Evolutionary conservation across 495 filamentous ascomycete genomes (phyloP).

Genomic region (Penicillium desertorum): DNA sequence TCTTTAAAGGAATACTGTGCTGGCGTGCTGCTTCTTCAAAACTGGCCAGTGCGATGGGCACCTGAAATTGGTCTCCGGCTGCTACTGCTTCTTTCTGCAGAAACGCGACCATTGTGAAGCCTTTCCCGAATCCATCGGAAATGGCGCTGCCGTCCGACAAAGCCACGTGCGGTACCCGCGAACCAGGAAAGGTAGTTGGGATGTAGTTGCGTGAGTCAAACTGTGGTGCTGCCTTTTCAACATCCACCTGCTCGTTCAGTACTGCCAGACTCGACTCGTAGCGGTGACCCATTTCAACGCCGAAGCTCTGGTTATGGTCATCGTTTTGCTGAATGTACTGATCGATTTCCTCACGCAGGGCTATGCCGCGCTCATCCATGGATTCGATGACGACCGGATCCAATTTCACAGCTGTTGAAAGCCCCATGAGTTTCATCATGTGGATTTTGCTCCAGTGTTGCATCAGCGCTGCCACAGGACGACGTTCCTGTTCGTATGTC

Average conservation of each 20-base stretch:
- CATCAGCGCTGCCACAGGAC: constrained; percentile 15
- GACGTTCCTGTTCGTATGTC: constrained; percentile 31
- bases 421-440: constrained; percentile 5
- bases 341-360: constrained; percentile 4
- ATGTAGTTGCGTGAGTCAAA: constrained; percentile 15
- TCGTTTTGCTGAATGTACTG: constrained; percentile 12
- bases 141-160: constrained; percentile 24
- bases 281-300: constrained; percentile 17
- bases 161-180: constrained; percentile 30
- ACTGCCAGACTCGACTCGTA: constrained; percentile 8
- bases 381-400: constrained; percentile 11
- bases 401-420: constrained; percentile 1
- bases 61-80: neutral
- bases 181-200: constrained; percentile 30
- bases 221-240: constrained; percentile 10
- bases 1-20: neutral
- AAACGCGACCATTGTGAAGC: constrained; percentile 33
- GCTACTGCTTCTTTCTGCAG: neutral
- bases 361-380: neutral
- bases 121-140: constrained; percentile 23
- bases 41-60: neutral
- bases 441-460: constrained; percentile 8
- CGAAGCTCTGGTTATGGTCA: constrained; percentile 15
- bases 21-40: neutral
- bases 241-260: neutral